phyloP scores from a whole-genome alignment of 768 basidiomycete species.

The Hortiboletus campestris region DNA sequence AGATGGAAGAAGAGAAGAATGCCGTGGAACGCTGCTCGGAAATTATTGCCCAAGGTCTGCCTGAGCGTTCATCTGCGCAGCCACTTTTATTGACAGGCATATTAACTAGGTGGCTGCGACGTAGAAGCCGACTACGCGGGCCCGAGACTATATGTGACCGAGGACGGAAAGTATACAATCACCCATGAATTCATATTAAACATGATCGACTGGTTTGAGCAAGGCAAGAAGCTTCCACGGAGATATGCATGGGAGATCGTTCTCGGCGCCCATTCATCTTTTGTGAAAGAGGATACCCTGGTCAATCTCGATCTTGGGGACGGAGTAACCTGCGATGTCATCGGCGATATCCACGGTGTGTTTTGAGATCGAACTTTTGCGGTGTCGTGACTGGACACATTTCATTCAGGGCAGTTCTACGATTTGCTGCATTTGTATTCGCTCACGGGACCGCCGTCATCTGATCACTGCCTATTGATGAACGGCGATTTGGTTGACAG shows the following conservation, averaged over 20 bases:
- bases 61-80: neutral
- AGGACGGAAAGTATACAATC: conserved; percentile 69
- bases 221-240: conserved; percentile 86
- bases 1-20: conserved; percentile 84
- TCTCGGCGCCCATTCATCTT: conserved; percentile 74
- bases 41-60: conserved; percentile 74
- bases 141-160: conserved; percentile 59
- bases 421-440: conserved; percentile 86
- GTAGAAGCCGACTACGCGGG: conserved; percentile 73
- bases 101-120: conserved; percentile 65
- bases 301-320: conserved; percentile 74
- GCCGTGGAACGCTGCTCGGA: conserved; percentile 72
- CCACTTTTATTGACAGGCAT: conserved; percentile 3
- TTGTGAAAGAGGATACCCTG: conserved; percentile 76
- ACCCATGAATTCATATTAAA: conserved; percentile 73
- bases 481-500: conserved; percentile 97
- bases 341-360: conserved; percentile 93
- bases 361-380: conserved; percentile 2
- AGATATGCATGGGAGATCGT: conserved; percentile 96
- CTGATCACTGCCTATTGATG: conserved; percentile 85
- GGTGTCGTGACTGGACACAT: neutral
- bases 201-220: conserved; percentile 93
- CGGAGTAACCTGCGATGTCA: conserved; percentile 85
- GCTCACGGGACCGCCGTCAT: conserved; percentile 80
- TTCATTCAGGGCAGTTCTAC: conserved; percentile 80